Conservation (phyloP, 345 rosid species). For the Noccaea bulbosa region DNA sequence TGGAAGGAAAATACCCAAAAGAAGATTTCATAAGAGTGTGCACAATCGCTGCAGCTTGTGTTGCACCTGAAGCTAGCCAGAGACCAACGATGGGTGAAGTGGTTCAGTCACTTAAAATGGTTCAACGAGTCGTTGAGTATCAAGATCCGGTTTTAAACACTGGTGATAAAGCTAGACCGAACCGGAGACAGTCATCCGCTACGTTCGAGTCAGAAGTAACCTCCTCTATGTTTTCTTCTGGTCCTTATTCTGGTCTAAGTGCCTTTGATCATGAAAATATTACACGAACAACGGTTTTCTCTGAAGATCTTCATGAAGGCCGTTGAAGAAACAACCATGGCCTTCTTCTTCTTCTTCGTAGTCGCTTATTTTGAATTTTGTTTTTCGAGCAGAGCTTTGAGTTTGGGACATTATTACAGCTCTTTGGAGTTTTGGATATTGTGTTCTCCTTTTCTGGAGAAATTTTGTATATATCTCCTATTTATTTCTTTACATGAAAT, state of each 20-base stretch:
- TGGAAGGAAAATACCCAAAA: slow-evolving; percentile 81
- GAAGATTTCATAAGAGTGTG: slow-evolving; percentile 92
- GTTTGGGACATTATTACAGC: slow-evolving; percentile 35
- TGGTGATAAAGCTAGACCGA: slow-evolving; percentile 56
- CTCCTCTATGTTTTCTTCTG: slow-evolving; percentile 96
- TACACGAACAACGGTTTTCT: slow-evolving; percentile 76
- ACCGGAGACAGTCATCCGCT: slow-evolving; percentile 82
- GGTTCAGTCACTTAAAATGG: slow-evolving; percentile 99
- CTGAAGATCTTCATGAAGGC: slow-evolving; percentile 99
- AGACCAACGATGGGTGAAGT: slow-evolving; percentile 99
- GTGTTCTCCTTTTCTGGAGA: slow-evolving; percentile 28
- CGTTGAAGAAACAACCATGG: slow-evolving; percentile 49
- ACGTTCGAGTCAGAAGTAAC: slow-evolving; percentile 94
- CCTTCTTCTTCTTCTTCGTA: slow-evolving; percentile 8
- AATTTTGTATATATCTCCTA: slow-evolving; percentile 33
- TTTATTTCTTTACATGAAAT: not conserved
- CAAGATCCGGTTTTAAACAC: slow-evolving; percentile 60
- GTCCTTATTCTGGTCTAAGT: slow-evolving; percentile 88
- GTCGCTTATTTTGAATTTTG: slow-evolving; percentile 6
- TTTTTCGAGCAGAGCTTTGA: slow-evolving; percentile 16
- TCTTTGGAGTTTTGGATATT: slow-evolving; percentile 29
- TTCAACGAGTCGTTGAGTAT: slow-evolving; percentile 78
- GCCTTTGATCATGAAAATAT: slow-evolving; percentile 76
- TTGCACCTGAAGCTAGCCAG: slow-evolving; percentile 91
- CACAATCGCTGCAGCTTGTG: slow-evolving; percentile 98